Conservation (phyloP, 2,329 filamentous ascomycete genomes). For the Fusarium sp. region DNA sequence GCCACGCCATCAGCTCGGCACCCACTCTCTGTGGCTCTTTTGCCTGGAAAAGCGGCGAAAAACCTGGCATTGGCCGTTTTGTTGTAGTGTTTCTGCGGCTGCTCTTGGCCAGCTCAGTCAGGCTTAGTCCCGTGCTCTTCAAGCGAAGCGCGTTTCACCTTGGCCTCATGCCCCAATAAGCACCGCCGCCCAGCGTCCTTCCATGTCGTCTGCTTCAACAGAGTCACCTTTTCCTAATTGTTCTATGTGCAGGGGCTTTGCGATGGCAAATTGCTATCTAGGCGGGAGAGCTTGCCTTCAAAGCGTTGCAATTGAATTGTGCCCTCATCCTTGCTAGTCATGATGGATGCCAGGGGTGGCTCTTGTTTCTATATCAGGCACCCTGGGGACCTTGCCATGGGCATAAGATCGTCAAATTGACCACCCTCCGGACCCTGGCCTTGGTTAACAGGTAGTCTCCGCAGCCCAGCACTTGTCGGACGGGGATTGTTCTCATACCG, state of each 20-base stretch:
- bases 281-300: conserved; percentile 42
- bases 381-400: conserved; percentile 58
- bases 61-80: conserved; percentile 38
- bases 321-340: conserved; percentile 44
- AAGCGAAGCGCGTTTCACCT: conserved; percentile 51
- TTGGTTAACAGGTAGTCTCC: conserved; percentile 56
- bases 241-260: conserved; percentile 40
- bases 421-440: conserved; percentile 62
- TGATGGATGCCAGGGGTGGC: conserved; percentile 51
- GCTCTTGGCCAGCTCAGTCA: conserved; percentile 48
- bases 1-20: conserved; percentile 48
- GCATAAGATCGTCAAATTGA: conserved; percentile 75
- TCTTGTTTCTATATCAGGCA: conserved; percentile 68
- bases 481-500: conserved; percentile 46
- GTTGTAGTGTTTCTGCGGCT: conserved; percentile 31
- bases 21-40: conserved; percentile 37
- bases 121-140: conserved; percentile 44
- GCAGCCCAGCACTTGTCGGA: conserved; percentile 46
- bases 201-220: conserved; percentile 41
- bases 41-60: conserved; percentile 34
- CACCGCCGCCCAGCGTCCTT: conserved; percentile 40
- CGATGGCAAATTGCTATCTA: conserved; percentile 48
- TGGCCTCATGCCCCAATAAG: conserved; percentile 47
- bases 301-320: conserved; percentile 38
- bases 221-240: conserved; percentile 38